phyloP scores from a whole-genome alignment of 163 green algal species.

The Prototheca wickerhamii region DNA sequence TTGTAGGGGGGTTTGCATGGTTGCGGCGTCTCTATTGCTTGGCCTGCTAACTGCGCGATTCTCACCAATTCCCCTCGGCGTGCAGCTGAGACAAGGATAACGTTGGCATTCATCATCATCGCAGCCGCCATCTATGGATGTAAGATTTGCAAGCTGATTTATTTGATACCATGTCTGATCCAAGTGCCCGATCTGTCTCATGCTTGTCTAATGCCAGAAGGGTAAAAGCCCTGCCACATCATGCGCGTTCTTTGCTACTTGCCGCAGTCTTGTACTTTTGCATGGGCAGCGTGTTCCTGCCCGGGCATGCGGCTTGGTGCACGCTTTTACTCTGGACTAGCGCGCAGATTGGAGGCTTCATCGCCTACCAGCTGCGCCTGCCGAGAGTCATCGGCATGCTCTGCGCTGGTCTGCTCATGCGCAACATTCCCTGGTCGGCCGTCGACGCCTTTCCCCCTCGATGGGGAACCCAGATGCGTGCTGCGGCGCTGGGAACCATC shows the following conservation, averaged over 20 bases:
- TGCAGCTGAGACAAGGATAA: conserved; percentile 3
- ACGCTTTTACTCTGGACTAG: conserved; percentile 23
- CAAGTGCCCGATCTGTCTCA: not conserved
- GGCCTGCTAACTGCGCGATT: not conserved
- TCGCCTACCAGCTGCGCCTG: conserved; percentile 28
- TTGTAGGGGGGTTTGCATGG: no score
- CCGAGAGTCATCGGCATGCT: conserved; percentile 58
- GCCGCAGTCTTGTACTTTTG: conserved; percentile 24
- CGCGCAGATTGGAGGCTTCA: conserved; percentile 12
- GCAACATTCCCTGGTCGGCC: conserved; percentile 42
- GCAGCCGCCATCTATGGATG: conserved; percentile 18
- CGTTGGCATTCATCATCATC: conserved; percentile 5
- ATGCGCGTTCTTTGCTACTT: not conserved
- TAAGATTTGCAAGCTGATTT: not conserved
- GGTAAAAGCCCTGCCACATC: not conserved
- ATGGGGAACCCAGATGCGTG: conserved; percentile 49
- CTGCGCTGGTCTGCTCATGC: conserved; percentile 42
- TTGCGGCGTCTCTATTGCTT: no score
- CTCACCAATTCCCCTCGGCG: not conserved
- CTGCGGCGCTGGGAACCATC: conserved; percentile 61
- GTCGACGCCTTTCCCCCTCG: conserved; percentile 30
- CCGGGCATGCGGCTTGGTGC: conserved; percentile 20
- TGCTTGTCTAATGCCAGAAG: not conserved
- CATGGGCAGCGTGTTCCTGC: conserved; percentile 27
- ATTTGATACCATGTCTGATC: not conserved